Evolutionary conservation across 1,284 basidiomycete genomes (phyloP), one percentile per base, ranked within the genome.

Genomic region (Cryptococcus sp.): DNA sequence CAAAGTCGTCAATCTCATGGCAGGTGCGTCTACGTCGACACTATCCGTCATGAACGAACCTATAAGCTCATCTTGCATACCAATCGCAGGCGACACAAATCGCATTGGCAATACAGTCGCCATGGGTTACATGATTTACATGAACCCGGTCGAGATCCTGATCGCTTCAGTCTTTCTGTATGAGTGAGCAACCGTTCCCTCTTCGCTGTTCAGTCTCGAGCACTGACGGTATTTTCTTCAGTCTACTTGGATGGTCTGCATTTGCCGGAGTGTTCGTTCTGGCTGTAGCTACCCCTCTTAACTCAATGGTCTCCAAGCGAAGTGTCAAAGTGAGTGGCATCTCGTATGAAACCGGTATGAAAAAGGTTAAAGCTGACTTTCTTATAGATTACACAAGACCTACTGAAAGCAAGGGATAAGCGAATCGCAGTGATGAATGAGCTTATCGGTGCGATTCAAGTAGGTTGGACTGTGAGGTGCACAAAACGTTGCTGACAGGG

Each of bases 371-470:
- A 38, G 42, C 48, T 47, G 81, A 86, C 35, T 46, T 27, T 15
- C 10, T 3, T 22, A 25, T 77, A 85, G 52, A 91, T 93, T 58
- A 85, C 88, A 60, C 89, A 89, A 73, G 86, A 86, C 8, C 75
- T 90, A 23, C 80, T 88, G 45, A 82, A 85, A 11, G 86, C 91
- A 0, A 82, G 90, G 10, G 93, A 97, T 71, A 87, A 86, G 70
- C 84, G 93, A 2, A 93, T 96, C 85, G 84, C 82, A 0, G 87
- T 91, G 17, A 78, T 96, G 67, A 93, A 88, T 59, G 93, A 97
- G 76, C 81, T 97, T 17, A 88, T 94, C 54, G 81, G 85, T 38
- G 86, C 87, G 3, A 77, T 77, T 54, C 72, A 71, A 30, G 61
- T 69, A 19, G 60, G 61, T 50, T 22, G 13, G 7, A 35, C 30